These are phyloP conservation scores for Trypanosoma theileri DNA, from an alignment of 208 protist genomes.

Conservation along the genomic window DNA sequence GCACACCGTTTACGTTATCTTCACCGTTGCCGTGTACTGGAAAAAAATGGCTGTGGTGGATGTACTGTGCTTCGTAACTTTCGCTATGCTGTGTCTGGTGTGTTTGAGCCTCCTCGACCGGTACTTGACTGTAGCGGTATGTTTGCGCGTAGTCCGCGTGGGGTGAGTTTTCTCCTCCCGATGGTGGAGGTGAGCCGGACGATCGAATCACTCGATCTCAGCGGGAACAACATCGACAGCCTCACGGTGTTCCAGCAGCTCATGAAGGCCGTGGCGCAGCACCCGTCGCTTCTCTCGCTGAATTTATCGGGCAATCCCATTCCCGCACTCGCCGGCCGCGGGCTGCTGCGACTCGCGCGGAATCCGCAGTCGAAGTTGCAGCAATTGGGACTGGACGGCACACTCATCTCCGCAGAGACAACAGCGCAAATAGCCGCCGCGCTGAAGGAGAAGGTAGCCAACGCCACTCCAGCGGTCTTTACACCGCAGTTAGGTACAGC, in stretches of 20 bases:
- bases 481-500: constrained; percentile 9
- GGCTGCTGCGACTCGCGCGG: constrained; percentile 60
- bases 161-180: constrained; percentile 57
- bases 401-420: constrained; percentile 53
- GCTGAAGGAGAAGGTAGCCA: constrained; percentile 53
- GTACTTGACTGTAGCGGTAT: constrained; percentile 64
- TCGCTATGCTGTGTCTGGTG: constrained; percentile 58
- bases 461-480: constrained; percentile 4
- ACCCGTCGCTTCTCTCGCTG: constrained; percentile 57
- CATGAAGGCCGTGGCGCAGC: constrained; percentile 43
- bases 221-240: constrained; percentile 77
- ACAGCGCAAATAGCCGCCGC: constrained; percentile 57
- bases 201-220: constrained; percentile 64
- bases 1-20: constrained; percentile 69
- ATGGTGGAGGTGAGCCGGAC: constrained; percentile 63
- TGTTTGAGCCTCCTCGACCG: constrained; percentile 38
- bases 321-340: constrained; percentile 68
- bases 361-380: constrained; percentile 62
- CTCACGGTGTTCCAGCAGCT: constrained; percentile 68
- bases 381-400: constrained; percentile 58
- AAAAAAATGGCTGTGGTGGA: constrained; percentile 43
- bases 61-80: constrained; percentile 58
- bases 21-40: constrained; percentile 44
- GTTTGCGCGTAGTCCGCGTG: constrained; percentile 52
- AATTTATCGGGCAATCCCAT: constrained; percentile 82